A percentile compares a stretch with the other conserved stretches of the same genome.
These are phyloP conservation scores for Phialophora chinensis DNA, from an alignment of 2,329 filamentous ascomycete genomes.

Conservation along the genomic window DNA sequence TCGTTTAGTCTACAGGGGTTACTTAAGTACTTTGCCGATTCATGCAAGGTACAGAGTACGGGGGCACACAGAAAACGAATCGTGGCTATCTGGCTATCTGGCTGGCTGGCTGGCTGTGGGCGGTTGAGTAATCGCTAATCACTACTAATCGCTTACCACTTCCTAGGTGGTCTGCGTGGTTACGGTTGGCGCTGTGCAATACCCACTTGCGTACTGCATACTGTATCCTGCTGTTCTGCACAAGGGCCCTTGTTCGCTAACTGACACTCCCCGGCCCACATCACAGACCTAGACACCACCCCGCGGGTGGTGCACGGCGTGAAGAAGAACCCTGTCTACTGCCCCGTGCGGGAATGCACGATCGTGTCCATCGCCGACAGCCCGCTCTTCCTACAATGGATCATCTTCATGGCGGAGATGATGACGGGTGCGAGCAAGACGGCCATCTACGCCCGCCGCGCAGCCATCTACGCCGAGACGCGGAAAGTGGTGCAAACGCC, in stretches of 20 bases:
- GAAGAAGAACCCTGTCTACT: background rate
- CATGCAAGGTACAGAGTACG: no score
- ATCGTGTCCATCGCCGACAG: slow-evolving; percentile 1
- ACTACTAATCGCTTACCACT: no score
- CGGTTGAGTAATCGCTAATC: no score
- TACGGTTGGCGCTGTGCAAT: background rate
- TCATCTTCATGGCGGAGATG: slow-evolving; percentile 5
- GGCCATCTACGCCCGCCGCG: background rate
- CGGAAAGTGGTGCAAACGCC: background rate
- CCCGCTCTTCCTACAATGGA: slow-evolving; percentile 1
- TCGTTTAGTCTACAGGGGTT: background rate
- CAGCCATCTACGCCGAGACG: background rate
- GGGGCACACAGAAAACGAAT: no score
- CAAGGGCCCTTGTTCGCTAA: background rate
- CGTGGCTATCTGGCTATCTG: no score
- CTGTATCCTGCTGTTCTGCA: background rate
- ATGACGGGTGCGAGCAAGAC: background rate
- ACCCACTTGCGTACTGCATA: background rate
- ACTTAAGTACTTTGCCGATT: background rate
- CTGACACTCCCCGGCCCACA: background rate
- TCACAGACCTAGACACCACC: background rate
- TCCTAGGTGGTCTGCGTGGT: no score
- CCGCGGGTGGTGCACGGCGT: background rate
- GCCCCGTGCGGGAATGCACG: background rate
- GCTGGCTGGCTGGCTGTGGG: no score